Base-by-base conservation (phyloP, 768 basidiomycete genomes). In the Rhodotorula graminis region DNA sequence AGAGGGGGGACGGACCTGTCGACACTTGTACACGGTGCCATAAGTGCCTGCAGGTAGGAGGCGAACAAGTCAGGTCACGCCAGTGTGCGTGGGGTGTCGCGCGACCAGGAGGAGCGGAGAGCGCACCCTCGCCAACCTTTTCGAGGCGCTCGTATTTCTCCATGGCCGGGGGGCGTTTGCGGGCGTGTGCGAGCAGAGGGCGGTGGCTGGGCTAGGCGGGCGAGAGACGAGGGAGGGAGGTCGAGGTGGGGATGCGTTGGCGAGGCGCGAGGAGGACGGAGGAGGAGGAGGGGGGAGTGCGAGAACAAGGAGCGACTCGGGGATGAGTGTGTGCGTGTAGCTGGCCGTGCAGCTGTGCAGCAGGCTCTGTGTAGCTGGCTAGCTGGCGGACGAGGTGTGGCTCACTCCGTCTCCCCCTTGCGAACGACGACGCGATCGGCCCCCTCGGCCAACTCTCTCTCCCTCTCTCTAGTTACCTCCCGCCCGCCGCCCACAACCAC, bases 21-120 rank as follows among this genome's bases (percentile, higher is more conserved):
- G 86, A 63, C 94, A 94, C 82, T 96, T 95, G 86, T 98, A 98
- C 18, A 98, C 95, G 65, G 96, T 94, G 65, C 95, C 94, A 77
- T 98, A 98, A 40, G 94, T 97, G 76, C 94, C 94, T 97, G 73
- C 21, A 14, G 40, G n/a, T n/a, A n/a, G n/a, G n/a, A n/a, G 2
- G 46, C 3, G 23, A 14, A 12, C 44, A 18, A 46, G n/a, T n/a
- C n/a, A n/a, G n/a, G n/a, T n/a, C n/a, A n/a, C n/a, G n/a, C n/a
- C n/a, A n/a, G n/a, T n/a, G n/a, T n/a, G n/a, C n/a, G n/a, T n/a
- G n/a, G n/a, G n/a, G 8, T 27, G 44, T 23, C n/a, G 50, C 19
- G 21, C n/a, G 44, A n/a, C 11, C 44, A 3, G 44, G 29, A 37
- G 14, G 23, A 52, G 31, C 62, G 50, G 19, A 59, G 33, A 56